phyloP scores from a whole-genome alignment of 108 stramenopile genomes.

The Skeletonema menzelii region DNA sequence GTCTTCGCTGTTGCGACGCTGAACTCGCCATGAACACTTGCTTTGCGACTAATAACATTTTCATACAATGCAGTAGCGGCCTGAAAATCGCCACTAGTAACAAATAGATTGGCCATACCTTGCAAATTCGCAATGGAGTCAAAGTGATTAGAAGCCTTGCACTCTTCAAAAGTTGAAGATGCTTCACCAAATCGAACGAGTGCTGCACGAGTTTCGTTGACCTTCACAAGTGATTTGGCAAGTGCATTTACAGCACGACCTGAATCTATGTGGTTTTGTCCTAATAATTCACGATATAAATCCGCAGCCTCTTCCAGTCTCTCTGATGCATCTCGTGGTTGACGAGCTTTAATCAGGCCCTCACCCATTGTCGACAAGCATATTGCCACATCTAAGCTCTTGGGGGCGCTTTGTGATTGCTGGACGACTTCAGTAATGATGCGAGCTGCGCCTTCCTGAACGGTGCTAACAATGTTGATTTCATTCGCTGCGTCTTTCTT shows the following conservation, averaged over 20 bases:
- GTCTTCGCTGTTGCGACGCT: slow-evolving; percentile 82
- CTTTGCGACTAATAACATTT: slow-evolving; percentile 81
- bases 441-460: slow-evolving; percentile 74
- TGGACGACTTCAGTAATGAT: slow-evolving; percentile 70
- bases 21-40: slow-evolving; percentile 68
- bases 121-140: slow-evolving; percentile 85
- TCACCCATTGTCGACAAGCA: slow-evolving; percentile 87
- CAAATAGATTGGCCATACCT: slow-evolving; percentile 75
- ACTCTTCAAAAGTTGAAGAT: slow-evolving; percentile 79
- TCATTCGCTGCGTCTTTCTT: slow-evolving; percentile 13
- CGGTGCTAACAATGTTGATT: slow-evolving; percentile 60
- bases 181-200: slow-evolving; percentile 82
- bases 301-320: slow-evolving; percentile 78
- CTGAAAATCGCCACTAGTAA: slow-evolving; percentile 79
- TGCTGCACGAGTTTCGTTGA: slow-evolving; percentile 75
- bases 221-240: slow-evolving; percentile 78
- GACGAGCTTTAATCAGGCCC: slow-evolving; percentile 71
- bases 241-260: slow-evolving; percentile 72
- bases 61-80: slow-evolving; percentile 82
- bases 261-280: slow-evolving; percentile 64
- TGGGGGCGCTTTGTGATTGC: slow-evolving; percentile 50
- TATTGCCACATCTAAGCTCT: slow-evolving; percentile 72
- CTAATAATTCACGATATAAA: slow-evolving; percentile 71
- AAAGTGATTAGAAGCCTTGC: slow-evolving; percentile 75
- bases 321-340: slow-evolving; percentile 77